These are phyloP conservation scores for Bipolaris bicolor DNA, from an alignment of 2,329 filamentous ascomycete species.

Conservation along the genomic window DNA sequence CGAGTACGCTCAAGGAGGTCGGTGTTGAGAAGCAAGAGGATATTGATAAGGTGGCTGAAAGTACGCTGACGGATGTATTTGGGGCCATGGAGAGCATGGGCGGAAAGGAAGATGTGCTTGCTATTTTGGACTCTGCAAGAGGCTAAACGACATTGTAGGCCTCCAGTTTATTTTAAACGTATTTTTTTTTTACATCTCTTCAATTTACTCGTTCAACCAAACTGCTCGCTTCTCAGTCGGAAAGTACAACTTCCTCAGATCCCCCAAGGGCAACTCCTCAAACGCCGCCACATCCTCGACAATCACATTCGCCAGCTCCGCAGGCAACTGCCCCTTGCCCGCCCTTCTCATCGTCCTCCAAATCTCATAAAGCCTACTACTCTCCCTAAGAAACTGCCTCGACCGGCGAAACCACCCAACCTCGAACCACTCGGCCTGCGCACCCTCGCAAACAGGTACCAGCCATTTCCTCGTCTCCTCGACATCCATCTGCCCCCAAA, in stretches of 20 bases:
- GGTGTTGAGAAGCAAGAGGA: slow-evolving; percentile 24
- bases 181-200: too few species aligned
- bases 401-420: slow-evolving; percentile 16
- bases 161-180: neutral
- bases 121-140: slow-evolving; percentile 17
- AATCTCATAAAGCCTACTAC: slow-evolving; percentile 17
- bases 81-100: slow-evolving; percentile 10
- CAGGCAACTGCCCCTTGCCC: slow-evolving; percentile 15
- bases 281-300: slow-evolving; percentile 16
- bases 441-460: neutral
- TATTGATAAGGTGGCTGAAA: slow-evolving; percentile 30
- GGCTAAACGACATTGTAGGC: slow-evolving; percentile 3
- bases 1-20: slow-evolving; percentile 26
- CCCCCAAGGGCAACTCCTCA: slow-evolving; percentile 11
- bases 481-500: slow-evolving; percentile 12
- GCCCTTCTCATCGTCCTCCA: slow-evolving; percentile 20
- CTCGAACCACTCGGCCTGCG: slow-evolving; percentile 1
- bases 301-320: slow-evolving; percentile 16
- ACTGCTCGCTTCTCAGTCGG: neutral
- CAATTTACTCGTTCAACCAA: neutral
- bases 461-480: slow-evolving; percentile 8
- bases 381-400: slow-evolving; percentile 14
- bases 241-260: slow-evolving; percentile 10
- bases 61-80: slow-evolving; percentile 31
- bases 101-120: slow-evolving; percentile 19